Base-by-base conservation (phyloP, 1,139 yeast genomes). In the Debaryomyces sp. region DNA sequence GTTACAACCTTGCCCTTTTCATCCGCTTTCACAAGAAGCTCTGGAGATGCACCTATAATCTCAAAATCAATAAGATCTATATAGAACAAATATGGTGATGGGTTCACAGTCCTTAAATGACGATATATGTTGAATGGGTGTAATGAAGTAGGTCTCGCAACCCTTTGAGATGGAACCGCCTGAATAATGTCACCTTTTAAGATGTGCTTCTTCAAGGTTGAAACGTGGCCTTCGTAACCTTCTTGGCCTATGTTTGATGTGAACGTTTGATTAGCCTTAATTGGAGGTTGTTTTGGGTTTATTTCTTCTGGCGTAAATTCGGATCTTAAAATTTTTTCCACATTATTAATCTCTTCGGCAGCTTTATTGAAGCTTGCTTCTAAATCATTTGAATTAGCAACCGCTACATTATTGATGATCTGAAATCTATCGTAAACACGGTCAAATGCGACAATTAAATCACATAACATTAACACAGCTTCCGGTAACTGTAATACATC, bases 61-160 rank as follows among this genome's bases (percentile, higher is more conserved):
- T 92, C 97, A 74, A 94, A 94, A 57, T 90, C 97, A 50, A 89
- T 65, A 62, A 89, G 87, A 67, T 94, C 98, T 56, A 94, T 85
- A 70, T 91, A 94, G 66, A 94, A 94, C 75, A 94, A 79, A 68
- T 94, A 94, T 32, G 99, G 99, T 1, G 97, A 90, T 5, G 99
- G 99, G 69, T 95, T 94, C 46, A 95, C 97, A 0, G 96, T 87
- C 64, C 99, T 82, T 60, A 94, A 77, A 62, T 94, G 97, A 57
- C 96, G 86, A 70, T 92, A 95, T 44, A 95, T 88, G 71, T 94
- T 94, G 80, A 94, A 94, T 2, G 99, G 98, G 65, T 94, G 98
- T 58, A 94, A 77, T 5, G 92, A 84, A 0, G 99, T 94, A 34
- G 97, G 97, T 67, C 97, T 85, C 5, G 96, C 91, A 27, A 94